phyloP scores from a whole-genome alignment of 148 eudicot species.

The Persicaria maculosa region DNA sequence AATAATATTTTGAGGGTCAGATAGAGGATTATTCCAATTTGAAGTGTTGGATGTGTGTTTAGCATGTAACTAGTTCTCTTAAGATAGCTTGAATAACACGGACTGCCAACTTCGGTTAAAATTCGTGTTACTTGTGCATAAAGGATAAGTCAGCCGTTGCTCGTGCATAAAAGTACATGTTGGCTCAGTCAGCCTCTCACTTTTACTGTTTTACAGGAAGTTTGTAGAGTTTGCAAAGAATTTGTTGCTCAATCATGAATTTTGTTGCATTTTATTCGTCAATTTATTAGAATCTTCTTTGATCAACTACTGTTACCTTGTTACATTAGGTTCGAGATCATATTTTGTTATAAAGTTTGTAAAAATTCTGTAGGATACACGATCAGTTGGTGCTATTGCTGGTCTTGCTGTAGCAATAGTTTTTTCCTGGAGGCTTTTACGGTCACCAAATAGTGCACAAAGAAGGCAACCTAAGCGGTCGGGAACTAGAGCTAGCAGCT shows the following conservation, averaged over 20 bases:
- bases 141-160: neutral
- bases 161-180: neutral
- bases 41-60: neutral
- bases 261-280: too few relatives aligned
- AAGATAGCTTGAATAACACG: neutral
- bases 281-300: too few relatives aligned
- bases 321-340: too few relatives aligned
- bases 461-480: slow-evolving; percentile 74
- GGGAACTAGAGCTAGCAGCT: slow-evolving; percentile 48
- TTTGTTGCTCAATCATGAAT: too few relatives aligned
- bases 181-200: neutral
- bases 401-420: slow-evolving; percentile 80
- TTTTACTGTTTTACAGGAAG: too few relatives aligned
- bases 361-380: slow-evolving; percentile 50
- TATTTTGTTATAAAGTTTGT: too few relatives aligned
- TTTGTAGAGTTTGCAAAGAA: too few relatives aligned
- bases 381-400: slow-evolving; percentile 76
- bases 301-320: too few relatives aligned
- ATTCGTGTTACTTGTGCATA: neutral
- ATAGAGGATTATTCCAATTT: neutral
- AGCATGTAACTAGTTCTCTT: neutral
- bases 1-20: neutral
- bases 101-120: neutral
- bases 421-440: slow-evolving; percentile 76
- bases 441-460: slow-evolving; percentile 54